These are phyloP conservation scores for Phytophthora uliginosa DNA, from an alignment of 352 stramenopile species.

Conservation along the genomic window DNA sequence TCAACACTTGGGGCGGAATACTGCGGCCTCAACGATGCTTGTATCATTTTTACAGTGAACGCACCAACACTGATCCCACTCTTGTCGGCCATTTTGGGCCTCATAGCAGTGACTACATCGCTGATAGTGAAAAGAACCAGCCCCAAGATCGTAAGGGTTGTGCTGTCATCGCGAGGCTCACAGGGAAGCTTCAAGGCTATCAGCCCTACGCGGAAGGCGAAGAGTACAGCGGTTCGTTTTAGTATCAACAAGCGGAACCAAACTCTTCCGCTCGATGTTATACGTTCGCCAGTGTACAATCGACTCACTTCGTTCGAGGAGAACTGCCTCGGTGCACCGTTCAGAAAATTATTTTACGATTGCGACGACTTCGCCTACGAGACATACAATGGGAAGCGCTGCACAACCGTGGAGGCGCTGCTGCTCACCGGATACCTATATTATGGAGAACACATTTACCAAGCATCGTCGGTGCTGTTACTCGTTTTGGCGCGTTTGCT, in stretches of 20 bases:
- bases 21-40: slow-evolving; percentile 18
- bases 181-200: not conserved
- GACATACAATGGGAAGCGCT: slow-evolving; percentile 21
- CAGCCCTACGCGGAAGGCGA: not conserved
- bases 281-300: not conserved
- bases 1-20: slow-evolving; percentile 4
- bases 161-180: not conserved
- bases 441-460: slow-evolving; percentile 33
- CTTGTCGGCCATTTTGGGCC: not conserved
- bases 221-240: slow-evolving; percentile 3
- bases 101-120: not conserved
- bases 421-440: slow-evolving; percentile 30
- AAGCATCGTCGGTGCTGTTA: slow-evolving; percentile 17
- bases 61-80: not conserved
- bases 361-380: slow-evolving; percentile 40
- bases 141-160: not conserved
- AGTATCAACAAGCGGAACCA: slow-evolving; percentile 12
- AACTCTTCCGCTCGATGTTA: not conserved
- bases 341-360: slow-evolving; percentile 31
- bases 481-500: slow-evolving; percentile 29
- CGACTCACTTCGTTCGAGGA: slow-evolving; percentile 33
- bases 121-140: slow-evolving; percentile 9
- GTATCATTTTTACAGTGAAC: slow-evolving; percentile 17
- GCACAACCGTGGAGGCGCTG: slow-evolving; percentile 22
- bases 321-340: slow-evolving; percentile 28